These are phyloP conservation scores for Theobroma cacao DNA, from an alignment of 345 rosid species.

Conservation along the genomic window DNA sequence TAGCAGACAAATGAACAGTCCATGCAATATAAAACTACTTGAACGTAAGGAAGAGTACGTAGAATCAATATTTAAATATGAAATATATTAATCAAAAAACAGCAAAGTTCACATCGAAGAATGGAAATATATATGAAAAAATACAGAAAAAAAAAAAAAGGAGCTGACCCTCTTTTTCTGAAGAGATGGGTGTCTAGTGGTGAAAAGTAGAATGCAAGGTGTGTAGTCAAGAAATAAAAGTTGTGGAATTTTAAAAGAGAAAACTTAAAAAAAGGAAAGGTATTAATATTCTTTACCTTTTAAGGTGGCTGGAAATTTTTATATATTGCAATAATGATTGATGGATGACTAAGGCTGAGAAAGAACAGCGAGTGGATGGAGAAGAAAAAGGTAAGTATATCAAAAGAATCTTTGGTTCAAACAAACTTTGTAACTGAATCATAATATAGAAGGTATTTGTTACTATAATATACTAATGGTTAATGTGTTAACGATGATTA, in stretches of 20 bases:
- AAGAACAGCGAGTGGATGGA: background rate
- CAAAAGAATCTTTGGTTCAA: background rate
- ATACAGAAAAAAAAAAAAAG: background rate
- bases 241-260: background rate
- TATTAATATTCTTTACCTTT: background rate
- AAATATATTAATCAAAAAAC: background rate
- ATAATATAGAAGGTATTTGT: no score
- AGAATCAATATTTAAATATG: background rate
- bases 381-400: background rate
- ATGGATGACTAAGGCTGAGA: background rate
- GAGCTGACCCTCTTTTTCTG: background rate
- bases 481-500: background rate
- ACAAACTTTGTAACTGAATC: background rate
- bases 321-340: background rate
- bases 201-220: background rate
- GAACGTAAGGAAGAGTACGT: background rate
- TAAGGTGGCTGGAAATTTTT: background rate
- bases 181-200: background rate
- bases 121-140: background rate
- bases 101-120: background rate
- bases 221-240: background rate
- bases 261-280: background rate
- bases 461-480: background rate
- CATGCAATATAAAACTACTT: background rate
- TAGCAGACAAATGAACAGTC: background rate